These are phyloP conservation scores for Amphibolis antarctica DNA, from an alignment of 106 monocot genomes.

Conservation along the genomic window DNA sequence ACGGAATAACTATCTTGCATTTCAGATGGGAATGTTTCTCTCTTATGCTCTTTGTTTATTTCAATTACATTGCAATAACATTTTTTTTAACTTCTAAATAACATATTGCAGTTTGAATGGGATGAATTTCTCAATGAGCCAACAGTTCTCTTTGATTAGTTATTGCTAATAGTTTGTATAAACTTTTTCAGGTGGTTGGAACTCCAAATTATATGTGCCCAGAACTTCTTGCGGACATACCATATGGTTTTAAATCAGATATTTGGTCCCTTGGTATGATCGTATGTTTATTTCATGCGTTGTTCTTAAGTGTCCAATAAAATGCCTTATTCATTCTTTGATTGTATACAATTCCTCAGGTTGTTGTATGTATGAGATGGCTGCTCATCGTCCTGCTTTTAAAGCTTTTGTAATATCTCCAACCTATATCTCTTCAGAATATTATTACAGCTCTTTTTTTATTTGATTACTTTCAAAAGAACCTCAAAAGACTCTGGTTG, in stretches of 20 bases:
- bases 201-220: conserved; percentile 99
- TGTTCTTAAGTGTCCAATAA: background rate
- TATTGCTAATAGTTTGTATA: background rate
- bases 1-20: too few species aligned
- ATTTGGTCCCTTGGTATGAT: conserved; percentile 93
- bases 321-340: background rate
- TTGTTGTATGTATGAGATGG: conserved; percentile 99
- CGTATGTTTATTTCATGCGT: background rate
- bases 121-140: background rate
- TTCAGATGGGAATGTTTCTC: too few species aligned
- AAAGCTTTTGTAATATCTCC: conserved; percentile 88
- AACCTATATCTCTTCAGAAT: background rate
- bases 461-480: background rate
- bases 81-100: too few species aligned
- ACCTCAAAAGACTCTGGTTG: background rate
- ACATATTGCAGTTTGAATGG: too few species aligned
- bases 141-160: background rate
- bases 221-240: conserved; percentile 95
- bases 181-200: conserved; percentile 74
- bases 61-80: too few species aligned
- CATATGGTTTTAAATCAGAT: conserved; percentile 98
- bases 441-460: background rate
- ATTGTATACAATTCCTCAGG: conserved; percentile 27
- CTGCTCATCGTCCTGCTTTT: conserved; percentile 97
- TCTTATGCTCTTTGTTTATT: too few species aligned